Base-by-base conservation (phyloP, 805 yeast genomes). In the Lipomyces mesembrius region DNA sequence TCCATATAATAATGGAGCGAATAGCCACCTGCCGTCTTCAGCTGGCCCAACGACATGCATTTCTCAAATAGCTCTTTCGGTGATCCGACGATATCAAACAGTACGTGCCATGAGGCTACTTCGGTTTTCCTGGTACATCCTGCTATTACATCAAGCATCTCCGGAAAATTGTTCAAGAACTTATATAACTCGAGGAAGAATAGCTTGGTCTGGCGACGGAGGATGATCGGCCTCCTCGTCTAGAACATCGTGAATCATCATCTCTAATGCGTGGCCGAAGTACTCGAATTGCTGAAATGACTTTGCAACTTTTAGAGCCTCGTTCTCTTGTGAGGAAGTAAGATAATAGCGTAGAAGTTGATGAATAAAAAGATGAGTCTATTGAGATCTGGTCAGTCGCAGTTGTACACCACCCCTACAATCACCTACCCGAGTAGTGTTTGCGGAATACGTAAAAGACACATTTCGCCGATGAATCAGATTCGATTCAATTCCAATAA, bases 91-190 rank as follows among this genome's bases (percentile, higher is more conserved):
- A 78, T 74, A 22, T 73, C 75, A 66, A 81, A 81, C 57, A 81
- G 73, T 22, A 67, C 67, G n/a, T 72, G 62, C 90, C 90, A 86
- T 73, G 83, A 83, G 53, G 79, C 81, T 59, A 83, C 80, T 72
- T 86, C 90, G 17, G 85, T 86, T 67, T 86, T 86, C 39, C 90
- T 77, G 39, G 88, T 83, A 71, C 88, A 85, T 5, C 81, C 79
- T 2, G 80, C 80, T 5, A 81, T 69, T 8, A 81, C 79, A 39
- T 77, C 80, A 9, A 78, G 71, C 72, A 75, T 75, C 39, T 77
- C 76, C 0, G 80, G 79, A 58, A 80, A 80, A 59, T 73, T 68
- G n/a, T 69, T 37, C 20, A 80, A 70, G 39, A 80, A 73, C 32
- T 69, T 66, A n/a, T 11, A 75, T 67, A 1, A 78, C 77, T 32